phyloP scores from a whole-genome alignment of 345 rosid species.

The Melastoma malabathricum region DNA sequence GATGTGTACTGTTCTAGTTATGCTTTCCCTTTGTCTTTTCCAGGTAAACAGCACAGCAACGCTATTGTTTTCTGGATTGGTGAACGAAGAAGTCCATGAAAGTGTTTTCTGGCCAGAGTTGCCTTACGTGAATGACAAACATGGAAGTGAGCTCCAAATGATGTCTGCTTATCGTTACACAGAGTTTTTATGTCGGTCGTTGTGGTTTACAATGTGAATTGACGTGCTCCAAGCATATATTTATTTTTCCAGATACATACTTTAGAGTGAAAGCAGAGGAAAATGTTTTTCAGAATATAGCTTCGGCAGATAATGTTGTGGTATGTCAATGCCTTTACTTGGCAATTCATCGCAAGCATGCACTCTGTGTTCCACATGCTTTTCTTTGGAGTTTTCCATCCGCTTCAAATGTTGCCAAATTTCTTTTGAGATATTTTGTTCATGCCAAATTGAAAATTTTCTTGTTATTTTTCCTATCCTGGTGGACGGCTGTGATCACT shows the following conservation, averaged over 20 bases:
- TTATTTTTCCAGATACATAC: constrained; percentile 53
- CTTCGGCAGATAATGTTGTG: constrained; percentile 61
- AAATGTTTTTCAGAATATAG: constrained; percentile 53
- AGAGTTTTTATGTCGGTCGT: background rate
- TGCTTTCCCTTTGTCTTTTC: constrained; percentile 19
- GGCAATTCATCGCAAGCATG: too few relatives aligned
- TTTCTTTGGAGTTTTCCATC: too few relatives aligned
- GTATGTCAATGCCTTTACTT: constrained; percentile 28
- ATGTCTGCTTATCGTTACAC: background rate
- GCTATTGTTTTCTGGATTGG: constrained; percentile 48
- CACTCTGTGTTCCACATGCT: too few relatives aligned
- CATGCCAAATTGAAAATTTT: too few relatives aligned
- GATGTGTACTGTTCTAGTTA: too few relatives aligned
- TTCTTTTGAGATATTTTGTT: too few relatives aligned
- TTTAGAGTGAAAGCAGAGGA: constrained; percentile 78
- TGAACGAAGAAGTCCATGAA: constrained; percentile 54
- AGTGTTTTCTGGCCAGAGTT: constrained; percentile 77
- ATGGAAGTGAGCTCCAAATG: constrained; percentile 59
- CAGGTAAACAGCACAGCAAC: constrained; percentile 87
- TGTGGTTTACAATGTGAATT: constrained; percentile 5
- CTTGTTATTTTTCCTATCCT: too few relatives aligned
- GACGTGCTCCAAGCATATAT: constrained; percentile 7
- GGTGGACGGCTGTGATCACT: too few relatives aligned
- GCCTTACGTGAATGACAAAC: constrained; percentile 70
- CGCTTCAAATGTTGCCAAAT: too few relatives aligned